Evolutionary conservation across 2,329 filamentous ascomycete species (phyloP).

Genomic region (Cryoendolithus antarcticus): DNA sequence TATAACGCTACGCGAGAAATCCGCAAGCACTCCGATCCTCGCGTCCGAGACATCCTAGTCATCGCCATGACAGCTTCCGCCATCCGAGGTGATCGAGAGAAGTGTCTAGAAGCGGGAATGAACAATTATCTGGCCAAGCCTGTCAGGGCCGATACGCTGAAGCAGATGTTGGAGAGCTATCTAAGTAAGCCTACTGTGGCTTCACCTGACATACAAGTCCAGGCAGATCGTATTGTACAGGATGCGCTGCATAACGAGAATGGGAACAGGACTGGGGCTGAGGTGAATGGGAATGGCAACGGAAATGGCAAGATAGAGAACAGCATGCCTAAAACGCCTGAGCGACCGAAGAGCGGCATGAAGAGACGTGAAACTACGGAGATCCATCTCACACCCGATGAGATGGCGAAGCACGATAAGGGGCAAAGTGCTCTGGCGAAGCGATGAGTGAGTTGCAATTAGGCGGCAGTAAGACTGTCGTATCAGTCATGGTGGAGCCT

Average conservation of each 20-base stretch:
- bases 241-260: neutral
- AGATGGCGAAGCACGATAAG: conserved; percentile 14
- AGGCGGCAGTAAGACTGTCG: too few relatives aligned
- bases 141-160: conserved; percentile 76
- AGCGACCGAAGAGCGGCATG: conserved; percentile 9
- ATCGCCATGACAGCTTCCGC: conserved; percentile 96
- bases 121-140: conserved; percentile 95
- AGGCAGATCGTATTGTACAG: neutral
- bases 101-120: conserved; percentile 92
- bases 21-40: conserved; percentile 61
- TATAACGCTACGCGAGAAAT: conserved; percentile 83
- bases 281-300: neutral
- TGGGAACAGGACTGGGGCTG: neutral
- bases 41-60: conserved; percentile 72
- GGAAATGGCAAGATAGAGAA: neutral
- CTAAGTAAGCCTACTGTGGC: conserved; percentile 32
- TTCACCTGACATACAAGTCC: neutral
- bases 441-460: too few relatives aligned
- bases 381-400: conserved; percentile 17
- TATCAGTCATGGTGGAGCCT: too few relatives aligned
- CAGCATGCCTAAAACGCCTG: conserved; percentile 1
- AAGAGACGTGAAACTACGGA: conserved; percentile 11
- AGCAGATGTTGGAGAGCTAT: conserved; percentile 65
- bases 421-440: neutral
- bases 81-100: conserved; percentile 88